These are phyloP conservation scores for Beauveria sp. DNA, from an alignment of 2,329 filamentous ascomycete genomes.

Conservation along the genomic window DNA sequence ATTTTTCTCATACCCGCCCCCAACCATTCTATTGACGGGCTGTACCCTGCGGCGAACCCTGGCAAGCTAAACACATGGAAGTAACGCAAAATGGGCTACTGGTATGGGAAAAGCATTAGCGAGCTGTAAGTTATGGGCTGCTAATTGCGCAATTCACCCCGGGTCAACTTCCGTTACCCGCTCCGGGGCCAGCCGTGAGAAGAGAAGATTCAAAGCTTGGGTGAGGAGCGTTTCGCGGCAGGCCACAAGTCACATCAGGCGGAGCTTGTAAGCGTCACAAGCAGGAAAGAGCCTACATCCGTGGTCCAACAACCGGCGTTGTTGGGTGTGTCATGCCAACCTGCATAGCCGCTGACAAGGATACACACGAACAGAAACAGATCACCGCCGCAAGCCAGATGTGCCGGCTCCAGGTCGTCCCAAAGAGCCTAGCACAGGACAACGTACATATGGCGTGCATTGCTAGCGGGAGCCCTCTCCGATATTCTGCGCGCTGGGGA, in stretches of 20 bases:
- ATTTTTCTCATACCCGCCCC: neutral
- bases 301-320: neutral
- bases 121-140: neutral
- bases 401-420: slow-evolving; percentile 9
- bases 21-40: neutral
- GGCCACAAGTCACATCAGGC: slow-evolving; percentile 3
- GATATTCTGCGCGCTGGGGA: neutral
- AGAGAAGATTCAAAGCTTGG: neutral
- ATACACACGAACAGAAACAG: slow-evolving; percentile 3
- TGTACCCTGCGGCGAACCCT: slow-evolving; percentile 2
- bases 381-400: slow-evolving; percentile 10
- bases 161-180: slow-evolving; percentile 2
- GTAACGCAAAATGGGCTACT: too few species aligned
- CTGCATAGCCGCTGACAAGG: slow-evolving; percentile 11
- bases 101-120: too few species aligned
- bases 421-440: slow-evolving; percentile 6
- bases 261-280: neutral
- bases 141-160: slow-evolving; percentile 1
- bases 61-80: neutral
- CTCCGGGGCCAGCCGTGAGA: neutral
- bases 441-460: slow-evolving; percentile 12
- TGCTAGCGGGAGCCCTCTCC: neutral
- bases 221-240: neutral
- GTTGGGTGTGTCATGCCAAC: neutral
- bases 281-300: neutral